phyloP scores from a whole-genome alignment of 768 basidiomycete species.

The Boletus rex-veris region DNA sequence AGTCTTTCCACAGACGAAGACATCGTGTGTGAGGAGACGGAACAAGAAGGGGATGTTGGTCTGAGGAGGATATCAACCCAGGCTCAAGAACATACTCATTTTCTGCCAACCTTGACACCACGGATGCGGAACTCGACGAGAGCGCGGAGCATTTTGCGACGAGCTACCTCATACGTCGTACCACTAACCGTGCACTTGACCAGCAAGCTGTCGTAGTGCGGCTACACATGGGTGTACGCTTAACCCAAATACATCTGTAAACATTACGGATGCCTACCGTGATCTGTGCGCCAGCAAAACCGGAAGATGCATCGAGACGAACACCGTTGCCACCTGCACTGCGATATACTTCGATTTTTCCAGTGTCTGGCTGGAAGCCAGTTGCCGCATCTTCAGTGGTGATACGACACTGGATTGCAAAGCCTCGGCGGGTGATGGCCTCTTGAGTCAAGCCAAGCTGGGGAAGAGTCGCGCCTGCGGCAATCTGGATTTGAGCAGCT shows the following conservation, averaged over 20 bases:
- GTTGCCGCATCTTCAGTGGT: constrained; percentile 95
- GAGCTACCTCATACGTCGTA: constrained; percentile 97
- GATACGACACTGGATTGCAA: constrained; percentile 97
- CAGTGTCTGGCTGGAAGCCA: constrained; percentile 96
- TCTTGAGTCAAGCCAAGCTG: constrained; percentile 96
- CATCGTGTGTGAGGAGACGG: constrained; percentile 93
- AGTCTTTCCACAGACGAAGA: constrained; percentile 94
- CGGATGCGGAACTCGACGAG: constrained; percentile 99
- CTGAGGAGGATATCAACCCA: constrained; percentile 36
- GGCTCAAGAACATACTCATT: not conserved
- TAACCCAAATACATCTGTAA: constrained; percentile 1
- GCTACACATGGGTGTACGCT: constrained; percentile 42
- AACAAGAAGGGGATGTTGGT: constrained; percentile 99
- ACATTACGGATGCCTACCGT: constrained; percentile 55
- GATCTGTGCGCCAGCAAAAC: constrained; percentile 98
- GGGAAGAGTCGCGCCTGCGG: constrained; percentile 94
- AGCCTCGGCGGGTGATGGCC: constrained; percentile 92
- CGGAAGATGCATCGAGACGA: constrained; percentile 92
- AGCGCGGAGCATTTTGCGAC: constrained; percentile 98
- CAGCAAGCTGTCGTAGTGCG: constrained; percentile 96
- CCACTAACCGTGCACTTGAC: constrained; percentile 96
- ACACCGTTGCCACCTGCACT: constrained; percentile 99
- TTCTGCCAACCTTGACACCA: constrained; percentile 76
- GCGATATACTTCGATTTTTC: constrained; percentile 99
- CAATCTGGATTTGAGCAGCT: constrained; percentile 98